phyloP scores from a whole-genome alignment of 2,329 filamentous ascomycete genomes.

The Sporothrix pallida region DNA sequence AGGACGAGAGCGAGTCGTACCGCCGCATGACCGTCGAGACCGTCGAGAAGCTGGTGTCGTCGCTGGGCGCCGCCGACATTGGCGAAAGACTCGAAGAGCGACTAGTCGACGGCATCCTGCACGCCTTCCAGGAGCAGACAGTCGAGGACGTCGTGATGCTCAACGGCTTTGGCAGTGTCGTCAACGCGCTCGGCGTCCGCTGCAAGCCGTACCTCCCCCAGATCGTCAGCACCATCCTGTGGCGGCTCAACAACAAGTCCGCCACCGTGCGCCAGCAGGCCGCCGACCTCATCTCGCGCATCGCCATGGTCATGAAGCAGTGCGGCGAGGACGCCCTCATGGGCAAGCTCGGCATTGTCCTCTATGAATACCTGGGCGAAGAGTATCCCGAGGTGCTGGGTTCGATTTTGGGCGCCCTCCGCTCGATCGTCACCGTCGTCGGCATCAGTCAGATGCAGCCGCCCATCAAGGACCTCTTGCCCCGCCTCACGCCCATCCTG shows the following conservation, averaged over 20 bases:
- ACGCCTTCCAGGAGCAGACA: conserved; percentile 97
- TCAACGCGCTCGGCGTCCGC: conserved; percentile 89
- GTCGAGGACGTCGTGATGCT: conserved; percentile 95
- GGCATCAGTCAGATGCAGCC: conserved; percentile 98
- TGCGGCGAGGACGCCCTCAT: conserved; percentile 95
- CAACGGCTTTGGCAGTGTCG: conserved; percentile 96
- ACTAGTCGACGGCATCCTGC: conserved; percentile 91
- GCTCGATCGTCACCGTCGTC: conserved; percentile 96
- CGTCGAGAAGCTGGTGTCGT: conserved; percentile 93
- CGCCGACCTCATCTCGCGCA: conserved; percentile 92
- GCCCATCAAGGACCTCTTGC: conserved; percentile 93
- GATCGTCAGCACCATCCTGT: conserved; percentile 95
- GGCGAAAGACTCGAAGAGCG: conserved; percentile 90
- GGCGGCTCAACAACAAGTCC: conserved; percentile 97
- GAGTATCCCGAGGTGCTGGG: conserved; percentile 98
- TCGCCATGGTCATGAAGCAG: conserved; percentile 99
- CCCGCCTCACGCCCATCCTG: conserved; percentile 94
- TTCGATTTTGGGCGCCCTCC: conserved; percentile 91
- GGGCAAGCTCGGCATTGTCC: conserved; percentile 90
- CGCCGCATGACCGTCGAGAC: conserved; percentile 99
- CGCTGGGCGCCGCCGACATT: conserved; percentile 91
- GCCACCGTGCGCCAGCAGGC: conserved; percentile 96
- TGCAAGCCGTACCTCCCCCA: conserved; percentile 97
- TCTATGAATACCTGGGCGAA: conserved; percentile 98
- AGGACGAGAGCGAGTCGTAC: conserved; percentile 97